A percentile compares a stretch with the other conserved stretches of the same genome.
These are phyloP conservation scores for Cronartium quercuum DNA, from an alignment of 1,284 basidiomycete genomes.

Conservation along the genomic window DNA sequence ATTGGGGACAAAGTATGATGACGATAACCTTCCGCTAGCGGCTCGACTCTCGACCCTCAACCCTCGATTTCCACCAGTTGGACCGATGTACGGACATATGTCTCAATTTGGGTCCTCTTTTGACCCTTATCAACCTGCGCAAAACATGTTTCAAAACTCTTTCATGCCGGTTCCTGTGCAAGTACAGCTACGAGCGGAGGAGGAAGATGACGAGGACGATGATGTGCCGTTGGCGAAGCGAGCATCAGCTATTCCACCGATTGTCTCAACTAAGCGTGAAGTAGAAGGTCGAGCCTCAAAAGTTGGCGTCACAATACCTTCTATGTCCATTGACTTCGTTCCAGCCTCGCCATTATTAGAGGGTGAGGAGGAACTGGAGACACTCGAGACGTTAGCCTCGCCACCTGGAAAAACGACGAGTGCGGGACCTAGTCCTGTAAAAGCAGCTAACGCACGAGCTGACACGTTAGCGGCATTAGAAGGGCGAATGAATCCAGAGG, in stretches of 20 bases:
- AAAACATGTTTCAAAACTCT: background rate
- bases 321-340: background rate
- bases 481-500: slow-evolving; percentile 17
- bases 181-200: background rate
- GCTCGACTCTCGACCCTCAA: slow-evolving; percentile 3
- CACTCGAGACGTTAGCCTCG: background rate
- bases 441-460: slow-evolving; percentile 4
- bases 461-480: slow-evolving; percentile 34
- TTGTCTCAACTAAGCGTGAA: background rate
- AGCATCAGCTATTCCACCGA: background rate
- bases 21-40: background rate
- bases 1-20: slow-evolving; percentile 6
- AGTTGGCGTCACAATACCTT: background rate
- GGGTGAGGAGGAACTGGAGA: background rate
- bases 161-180: background rate
- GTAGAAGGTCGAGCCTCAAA: no score
- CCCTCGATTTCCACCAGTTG: slow-evolving; percentile 2
- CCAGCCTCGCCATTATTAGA: background rate
- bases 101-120: background rate
- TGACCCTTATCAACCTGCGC: no score
- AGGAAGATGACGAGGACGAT: slow-evolving; percentile 31
- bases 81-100: background rate
- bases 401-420: background rate
- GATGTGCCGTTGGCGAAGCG: slow-evolving; percentile 26
- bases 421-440: background rate